Conservation (phyloP, 164 flowering plant species). For the Pachysandra terminalis region DNA sequence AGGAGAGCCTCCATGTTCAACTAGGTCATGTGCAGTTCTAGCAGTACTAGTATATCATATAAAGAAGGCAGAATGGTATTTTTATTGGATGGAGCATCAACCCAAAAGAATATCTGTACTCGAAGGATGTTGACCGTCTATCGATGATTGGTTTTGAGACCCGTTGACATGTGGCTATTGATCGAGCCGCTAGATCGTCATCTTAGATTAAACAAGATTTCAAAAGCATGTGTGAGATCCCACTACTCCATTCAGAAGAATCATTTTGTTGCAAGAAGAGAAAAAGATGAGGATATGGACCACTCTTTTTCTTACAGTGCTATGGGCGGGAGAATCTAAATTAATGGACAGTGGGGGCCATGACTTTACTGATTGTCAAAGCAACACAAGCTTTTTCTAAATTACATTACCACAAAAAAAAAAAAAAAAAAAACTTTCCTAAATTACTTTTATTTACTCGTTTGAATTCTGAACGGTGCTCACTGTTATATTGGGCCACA, state of each 20-base stretch:
- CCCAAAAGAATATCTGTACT: too few relatives aligned
- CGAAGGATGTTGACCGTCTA: too few relatives aligned
- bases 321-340: conserved; percentile 9
- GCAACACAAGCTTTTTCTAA: too few relatives aligned
- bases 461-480: too few relatives aligned
- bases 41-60: not conserved
- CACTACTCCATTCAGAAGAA: not conserved
- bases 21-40: not conserved
- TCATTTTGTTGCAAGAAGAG: not conserved
- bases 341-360: conserved; percentile 7
- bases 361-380: not conserved
- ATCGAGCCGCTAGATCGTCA: not conserved
- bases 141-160: too few relatives aligned
- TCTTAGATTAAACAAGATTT: not conserved
- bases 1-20: conserved; percentile 65
- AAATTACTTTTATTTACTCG: too few relatives aligned
- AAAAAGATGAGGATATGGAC: not conserved
- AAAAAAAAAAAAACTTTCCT: too few relatives aligned
- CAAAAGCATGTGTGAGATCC: not conserved
- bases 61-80: not conserved
- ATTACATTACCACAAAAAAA: too few relatives aligned
- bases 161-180: not conserved
- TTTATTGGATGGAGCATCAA: not conserved
- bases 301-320: too few relatives aligned
- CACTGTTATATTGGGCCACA: too few relatives aligned